Evolutionary conservation across 1,284 basidiomycete genomes (phyloP).

Genomic region (Leccinum variabile): DNA sequence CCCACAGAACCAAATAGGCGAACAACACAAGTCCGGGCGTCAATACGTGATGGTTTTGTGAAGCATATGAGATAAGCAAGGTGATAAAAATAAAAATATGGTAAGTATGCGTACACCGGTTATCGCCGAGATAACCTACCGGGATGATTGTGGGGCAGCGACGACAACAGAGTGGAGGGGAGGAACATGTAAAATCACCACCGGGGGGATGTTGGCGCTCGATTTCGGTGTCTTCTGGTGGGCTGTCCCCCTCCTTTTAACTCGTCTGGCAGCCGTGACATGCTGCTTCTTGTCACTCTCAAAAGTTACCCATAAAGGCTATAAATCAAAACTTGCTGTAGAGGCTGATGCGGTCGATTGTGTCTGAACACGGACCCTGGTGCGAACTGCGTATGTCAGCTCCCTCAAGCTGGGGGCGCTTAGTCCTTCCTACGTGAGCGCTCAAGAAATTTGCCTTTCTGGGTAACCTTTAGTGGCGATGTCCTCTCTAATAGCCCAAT

Average conservation of each 20-base stretch:
- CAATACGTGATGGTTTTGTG: constrained; percentile 13
- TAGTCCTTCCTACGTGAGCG: constrained; percentile 4
- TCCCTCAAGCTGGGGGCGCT: constrained; percentile 14
- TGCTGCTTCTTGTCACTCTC: constrained; percentile 16
- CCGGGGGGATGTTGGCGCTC: constrained; percentile 1
- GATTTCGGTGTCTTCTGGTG: constrained; percentile 9
- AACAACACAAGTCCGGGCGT: constrained; percentile 25
- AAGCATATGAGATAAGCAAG: constrained; percentile 13
- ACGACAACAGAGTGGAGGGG: neutral
- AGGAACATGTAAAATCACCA: constrained; percentile 14
- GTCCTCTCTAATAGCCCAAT: constrained; percentile 15
- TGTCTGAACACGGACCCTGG: constrained; percentile 20
- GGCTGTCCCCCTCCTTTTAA: constrained; percentile 28
- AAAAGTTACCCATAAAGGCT: constrained; percentile 31
- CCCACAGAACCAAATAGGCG: constrained; percentile 35
- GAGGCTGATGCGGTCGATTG: constrained; percentile 26
- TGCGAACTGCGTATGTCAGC: constrained; percentile 36
- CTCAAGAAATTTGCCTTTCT: constrained; percentile 19
- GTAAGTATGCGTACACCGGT: constrained; percentile 22
- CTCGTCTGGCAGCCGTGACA: constrained; percentile 11
- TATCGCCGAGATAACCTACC: constrained; percentile 21
- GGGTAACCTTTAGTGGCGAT: constrained; percentile 29
- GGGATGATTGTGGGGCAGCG: neutral
- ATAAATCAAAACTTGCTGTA: constrained; percentile 24
- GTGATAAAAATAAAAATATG: constrained; percentile 20